Percentiles rank a stretch among this genome's conserved stretches.
Evolutionary conservation across 1,284 basidiomycete genomes (phyloP).

Genomic region (Sanguinoderma infundibulare): DNA sequence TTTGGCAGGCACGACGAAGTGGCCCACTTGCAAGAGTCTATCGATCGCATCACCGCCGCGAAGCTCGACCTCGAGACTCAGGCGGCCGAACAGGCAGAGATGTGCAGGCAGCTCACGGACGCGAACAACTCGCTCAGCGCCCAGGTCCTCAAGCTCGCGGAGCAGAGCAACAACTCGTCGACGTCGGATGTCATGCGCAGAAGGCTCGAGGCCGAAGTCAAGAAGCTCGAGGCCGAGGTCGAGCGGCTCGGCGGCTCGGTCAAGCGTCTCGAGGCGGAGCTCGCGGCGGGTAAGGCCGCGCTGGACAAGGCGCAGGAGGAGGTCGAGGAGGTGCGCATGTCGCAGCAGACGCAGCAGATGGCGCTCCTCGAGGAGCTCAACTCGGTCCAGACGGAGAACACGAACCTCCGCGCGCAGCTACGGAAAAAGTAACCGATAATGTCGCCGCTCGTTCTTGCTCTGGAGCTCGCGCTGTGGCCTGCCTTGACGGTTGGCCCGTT

Average conservation of each 20-base stretch:
- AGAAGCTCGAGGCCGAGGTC: slow-evolving; percentile 50
- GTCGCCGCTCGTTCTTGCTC: neutral
- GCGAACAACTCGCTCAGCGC: slow-evolving; percentile 80
- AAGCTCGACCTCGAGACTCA: slow-evolving; percentile 74
- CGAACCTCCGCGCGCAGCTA: slow-evolving; percentile 67
- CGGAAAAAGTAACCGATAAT: slow-evolving; percentile 36
- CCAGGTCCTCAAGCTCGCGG: slow-evolving; percentile 72
- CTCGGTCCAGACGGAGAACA: slow-evolving; percentile 77
- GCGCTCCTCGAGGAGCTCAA: slow-evolving; percentile 81
- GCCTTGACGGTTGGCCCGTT: slow-evolving; percentile 14
- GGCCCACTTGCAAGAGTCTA: slow-evolving; percentile 58
- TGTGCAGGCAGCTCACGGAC: slow-evolving; percentile 70
- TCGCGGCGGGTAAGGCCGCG: slow-evolving; percentile 50
- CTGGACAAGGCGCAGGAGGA: slow-evolving; percentile 43
- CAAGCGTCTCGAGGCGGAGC: slow-evolving; percentile 50
- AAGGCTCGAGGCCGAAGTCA: slow-evolving; percentile 53
- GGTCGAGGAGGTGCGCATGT: slow-evolving; percentile 55
- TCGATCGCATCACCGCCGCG: slow-evolving; percentile 64
- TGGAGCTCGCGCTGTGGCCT: neutral
- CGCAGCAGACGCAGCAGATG: slow-evolving; percentile 72
- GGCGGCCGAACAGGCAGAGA: slow-evolving; percentile 73
- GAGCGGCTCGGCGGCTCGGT: slow-evolving; percentile 38
- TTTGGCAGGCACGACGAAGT: slow-evolving; percentile 69
- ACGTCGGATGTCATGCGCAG: slow-evolving; percentile 55
- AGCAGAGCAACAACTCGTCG: slow-evolving; percentile 69